Conservation (phyloP, 768 basidiomycete species). For the Mycena metata region DNA sequence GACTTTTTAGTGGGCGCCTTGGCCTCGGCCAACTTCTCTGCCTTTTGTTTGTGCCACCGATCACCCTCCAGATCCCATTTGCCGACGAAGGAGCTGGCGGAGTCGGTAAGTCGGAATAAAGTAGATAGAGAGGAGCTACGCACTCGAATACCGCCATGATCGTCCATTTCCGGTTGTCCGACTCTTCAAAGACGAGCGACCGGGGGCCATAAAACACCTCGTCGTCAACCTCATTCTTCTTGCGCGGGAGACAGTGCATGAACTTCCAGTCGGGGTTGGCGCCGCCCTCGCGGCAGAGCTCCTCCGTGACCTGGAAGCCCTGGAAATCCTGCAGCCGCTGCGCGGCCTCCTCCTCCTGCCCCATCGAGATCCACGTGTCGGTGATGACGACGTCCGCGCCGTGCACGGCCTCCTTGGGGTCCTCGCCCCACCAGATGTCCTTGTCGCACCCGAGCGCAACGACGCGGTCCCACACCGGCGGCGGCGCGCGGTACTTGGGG, state of each 20-base stretch:
- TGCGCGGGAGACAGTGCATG: constrained; percentile 95
- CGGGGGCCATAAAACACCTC: constrained; percentile 96
- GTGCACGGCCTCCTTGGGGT: constrained; percentile 89
- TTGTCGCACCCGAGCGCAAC: constrained; percentile 80
- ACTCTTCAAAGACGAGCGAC: constrained; percentile 92
- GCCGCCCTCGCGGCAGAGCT: constrained; percentile 82
- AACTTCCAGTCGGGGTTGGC: constrained; percentile 94
- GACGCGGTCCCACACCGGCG: constrained; percentile 85
- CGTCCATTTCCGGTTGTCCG: constrained; percentile 98
- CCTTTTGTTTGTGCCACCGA: constrained; percentile 22
- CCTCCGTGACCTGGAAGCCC: constrained; percentile 95
- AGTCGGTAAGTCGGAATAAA: neutral
- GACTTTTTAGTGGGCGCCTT: constrained; percentile 1
- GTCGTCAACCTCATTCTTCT: constrained; percentile 94
- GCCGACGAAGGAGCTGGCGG: constrained; percentile 54
- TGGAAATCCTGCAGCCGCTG: constrained; percentile 88
- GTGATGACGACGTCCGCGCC: constrained; percentile 96
- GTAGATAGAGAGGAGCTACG: constrained; percentile 47
- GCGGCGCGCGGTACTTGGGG: constrained; percentile 72
- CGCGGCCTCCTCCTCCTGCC: constrained; percentile 94
- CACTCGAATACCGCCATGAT: constrained; percentile 94
- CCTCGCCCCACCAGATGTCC: constrained; percentile 77
- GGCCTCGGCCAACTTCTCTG: neutral
- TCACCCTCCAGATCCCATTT: constrained; percentile 57
- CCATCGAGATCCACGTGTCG: constrained; percentile 99